Conservation (phyloP, 1,139 yeast species). For the Saccharomyces pastorianus region DNA sequence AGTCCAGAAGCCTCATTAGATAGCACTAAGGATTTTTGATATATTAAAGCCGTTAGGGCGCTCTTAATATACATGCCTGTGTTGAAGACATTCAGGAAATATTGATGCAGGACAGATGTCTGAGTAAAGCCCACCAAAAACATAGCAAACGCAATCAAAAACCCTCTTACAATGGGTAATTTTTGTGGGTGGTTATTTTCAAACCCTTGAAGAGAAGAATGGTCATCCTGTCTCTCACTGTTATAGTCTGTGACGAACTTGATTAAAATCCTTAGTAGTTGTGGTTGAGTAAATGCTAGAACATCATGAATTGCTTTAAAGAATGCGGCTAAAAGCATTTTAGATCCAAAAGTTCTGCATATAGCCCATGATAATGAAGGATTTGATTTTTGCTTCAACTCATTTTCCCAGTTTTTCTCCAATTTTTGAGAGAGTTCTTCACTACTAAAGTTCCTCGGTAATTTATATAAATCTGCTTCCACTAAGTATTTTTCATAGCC, state of each 20-base stretch:
- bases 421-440: slow-evolving; percentile 44
- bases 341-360: slow-evolving; percentile 59
- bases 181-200: slow-evolving; percentile 27
- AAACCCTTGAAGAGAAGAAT: slow-evolving; percentile 8
- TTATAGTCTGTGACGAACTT: slow-evolving; percentile 74
- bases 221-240: slow-evolving; percentile 32
- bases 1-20: slow-evolving; percentile 77
- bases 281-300: slow-evolving; percentile 85
- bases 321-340: slow-evolving; percentile 62
- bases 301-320: slow-evolving; percentile 74
- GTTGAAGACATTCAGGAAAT: slow-evolving; percentile 81
- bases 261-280: slow-evolving; percentile 65
- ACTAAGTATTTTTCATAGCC: slow-evolving; percentile 71
- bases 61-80: slow-evolving; percentile 86
- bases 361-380: slow-evolving; percentile 68
- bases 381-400: slow-evolving; percentile 34
- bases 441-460: slow-evolving; percentile 61
- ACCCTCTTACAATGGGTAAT: slow-evolving; percentile 66
- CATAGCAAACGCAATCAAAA: slow-evolving; percentile 77
- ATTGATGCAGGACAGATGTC: slow-evolving; percentile 83
- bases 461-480: slow-evolving; percentile 71
- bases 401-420: slow-evolving; percentile 51
- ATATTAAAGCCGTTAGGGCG: slow-evolving; percentile 69
- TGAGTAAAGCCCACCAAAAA: slow-evolving; percentile 74
- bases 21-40: slow-evolving; percentile 68